Evolutionary conservation across 2,329 filamentous ascomycete species (phyloP).

Genomic region (Ophiosphaerella narmari): DNA sequence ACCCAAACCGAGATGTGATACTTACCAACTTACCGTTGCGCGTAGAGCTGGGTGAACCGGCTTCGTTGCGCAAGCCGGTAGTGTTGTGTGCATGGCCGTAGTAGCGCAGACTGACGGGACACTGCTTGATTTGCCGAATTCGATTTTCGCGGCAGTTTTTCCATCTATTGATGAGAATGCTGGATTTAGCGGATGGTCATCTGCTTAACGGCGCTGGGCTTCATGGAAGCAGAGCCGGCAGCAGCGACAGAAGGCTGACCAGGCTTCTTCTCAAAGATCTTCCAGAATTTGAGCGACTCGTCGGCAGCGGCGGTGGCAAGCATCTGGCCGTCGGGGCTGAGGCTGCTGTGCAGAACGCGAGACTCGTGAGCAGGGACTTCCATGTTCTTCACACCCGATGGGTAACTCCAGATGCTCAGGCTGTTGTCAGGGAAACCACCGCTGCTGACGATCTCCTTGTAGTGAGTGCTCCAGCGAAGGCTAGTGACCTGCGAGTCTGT

Average conservation of each 20-base stretch:
- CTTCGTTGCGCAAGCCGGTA: conserved; percentile 47
- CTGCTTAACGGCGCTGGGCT: conserved; percentile 82
- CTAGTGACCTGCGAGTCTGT: conserved; percentile 97
- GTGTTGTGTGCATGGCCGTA: conserved; percentile 17
- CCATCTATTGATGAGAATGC: neutral
- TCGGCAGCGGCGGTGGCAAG: conserved; percentile 94
- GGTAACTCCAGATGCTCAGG: conserved; percentile 98
- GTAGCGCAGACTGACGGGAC: conserved; percentile 8
- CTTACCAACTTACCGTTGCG: conserved; percentile 50
- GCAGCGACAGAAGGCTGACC: conserved; percentile 68
- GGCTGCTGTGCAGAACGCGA: conserved; percentile 91
- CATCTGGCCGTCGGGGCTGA: conserved; percentile 98
- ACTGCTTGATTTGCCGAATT: conserved; percentile 13
- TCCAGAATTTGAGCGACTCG: conserved; percentile 99
- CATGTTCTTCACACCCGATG: conserved; percentile 92
- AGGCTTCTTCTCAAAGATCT: conserved; percentile 98
- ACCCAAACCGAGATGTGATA: conserved; percentile 47
- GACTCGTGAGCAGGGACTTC: conserved; percentile 98
- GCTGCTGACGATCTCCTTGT: conserved; percentile 97
- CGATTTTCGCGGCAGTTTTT: neutral
- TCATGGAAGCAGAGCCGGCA: conserved; percentile 74
- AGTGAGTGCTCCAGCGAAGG: conserved; percentile 92
- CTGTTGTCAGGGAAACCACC: conserved; percentile 99
- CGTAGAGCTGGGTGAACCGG: conserved; percentile 43
- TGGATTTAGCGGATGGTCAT: conserved; percentile 67